A percentile compares a stretch with the other conserved stretches of the same genome.
These are phyloP conservation scores for Sclerotinia nivalis DNA, from an alignment of 2,329 filamentous ascomycete genomes.

Conservation along the genomic window DNA sequence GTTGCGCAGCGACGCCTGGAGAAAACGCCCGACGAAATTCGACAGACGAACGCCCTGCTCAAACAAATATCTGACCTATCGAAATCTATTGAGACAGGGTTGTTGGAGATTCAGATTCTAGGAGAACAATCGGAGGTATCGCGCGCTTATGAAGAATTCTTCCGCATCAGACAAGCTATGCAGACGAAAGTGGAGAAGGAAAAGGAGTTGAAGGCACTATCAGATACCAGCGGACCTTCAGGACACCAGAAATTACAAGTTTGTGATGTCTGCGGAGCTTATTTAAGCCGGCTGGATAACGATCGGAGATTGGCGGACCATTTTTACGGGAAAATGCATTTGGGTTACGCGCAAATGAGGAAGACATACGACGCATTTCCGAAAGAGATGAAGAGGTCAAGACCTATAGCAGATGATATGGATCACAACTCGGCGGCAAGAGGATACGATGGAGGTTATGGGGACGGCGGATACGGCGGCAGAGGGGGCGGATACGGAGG, in stretches of 20 bases:
- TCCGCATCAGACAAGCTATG: constrained; percentile 78
- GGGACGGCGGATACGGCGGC: constrained; percentile 43
- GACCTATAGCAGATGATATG: constrained; percentile 56
- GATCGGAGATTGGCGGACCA: constrained; percentile 92
- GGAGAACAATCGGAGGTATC: constrained; percentile 80
- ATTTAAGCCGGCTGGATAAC: constrained; percentile 88
- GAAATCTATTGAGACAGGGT: constrained; percentile 75
- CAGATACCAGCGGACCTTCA: constrained; percentile 87
- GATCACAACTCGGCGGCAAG: constrained; percentile 52
- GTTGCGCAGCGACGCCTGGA: constrained; percentile 85
- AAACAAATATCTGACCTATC: constrained; percentile 82
- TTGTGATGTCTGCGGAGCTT: constrained; percentile 97
- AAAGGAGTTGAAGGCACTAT: constrained; percentile 83
- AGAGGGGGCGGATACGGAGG: constrained; percentile 45
- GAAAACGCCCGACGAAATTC: constrained; percentile 96
- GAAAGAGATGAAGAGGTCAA: constrained; percentile 76
- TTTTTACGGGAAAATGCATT: constrained; percentile 99
- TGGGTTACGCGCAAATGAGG: constrained; percentile 97
- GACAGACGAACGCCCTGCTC: constrained; percentile 87
- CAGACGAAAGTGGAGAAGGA: constrained; percentile 81
- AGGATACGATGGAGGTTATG: constrained; percentile 57
- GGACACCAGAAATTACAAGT: constrained; percentile 98
- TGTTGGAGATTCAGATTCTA: constrained; percentile 83
- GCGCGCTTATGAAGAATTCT: constrained; percentile 82
- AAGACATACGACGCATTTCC: constrained; percentile 87